A percentile compares a stretch with the other conserved stretches of the same genome.
Evolutionary conservation across 257 asterid genomes (phyloP).

Genomic region (Verbena officinalis): DNA sequence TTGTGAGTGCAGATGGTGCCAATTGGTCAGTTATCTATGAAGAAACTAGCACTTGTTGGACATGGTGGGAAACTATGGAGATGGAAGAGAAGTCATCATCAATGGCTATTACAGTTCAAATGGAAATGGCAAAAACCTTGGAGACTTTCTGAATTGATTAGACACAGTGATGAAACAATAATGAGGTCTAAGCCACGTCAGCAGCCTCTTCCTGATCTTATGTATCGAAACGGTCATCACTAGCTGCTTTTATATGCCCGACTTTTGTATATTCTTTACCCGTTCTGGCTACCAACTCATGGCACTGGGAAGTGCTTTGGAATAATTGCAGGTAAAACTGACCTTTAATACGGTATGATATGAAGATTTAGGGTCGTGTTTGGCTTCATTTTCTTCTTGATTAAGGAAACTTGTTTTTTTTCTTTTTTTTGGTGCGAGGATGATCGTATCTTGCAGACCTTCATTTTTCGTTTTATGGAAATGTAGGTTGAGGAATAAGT

Average conservation of each 20-base stretch:
- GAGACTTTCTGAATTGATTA: conserved; percentile 94
- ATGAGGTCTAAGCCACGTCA: conserved; percentile 83
- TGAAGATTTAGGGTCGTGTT: background rate
- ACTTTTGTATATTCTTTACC: conserved; percentile 47
- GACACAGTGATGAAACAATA: conserved; percentile 96
- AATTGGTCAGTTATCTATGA: conserved; percentile 84
- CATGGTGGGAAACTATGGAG: conserved; percentile 98
- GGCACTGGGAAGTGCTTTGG: conserved; percentile 39
- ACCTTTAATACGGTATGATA: background rate
- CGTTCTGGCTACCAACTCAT: conserved; percentile 43
- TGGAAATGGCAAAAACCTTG: conserved; percentile 99
- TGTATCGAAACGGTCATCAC: conserved; percentile 75
- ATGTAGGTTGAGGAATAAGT: conserved; percentile 43
- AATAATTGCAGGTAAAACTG: conserved; percentile 55
- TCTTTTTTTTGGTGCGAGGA: too few species aligned
- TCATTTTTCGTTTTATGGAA: conserved; percentile 1
- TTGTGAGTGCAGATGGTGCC: conserved; percentile 79
- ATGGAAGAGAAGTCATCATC: conserved; percentile 99
- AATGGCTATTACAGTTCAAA: conserved; percentile 96
- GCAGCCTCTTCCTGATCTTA: conserved; percentile 70
- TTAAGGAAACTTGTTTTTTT: background rate
- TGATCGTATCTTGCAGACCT: too few species aligned
- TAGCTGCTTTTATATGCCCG: conserved; percentile 42
- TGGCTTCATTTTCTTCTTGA: background rate
- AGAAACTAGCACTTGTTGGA: conserved; percentile 83